These are phyloP conservation scores for Jasminum sambac DNA, from an alignment of 257 asterid species.

Conservation along the genomic window DNA sequence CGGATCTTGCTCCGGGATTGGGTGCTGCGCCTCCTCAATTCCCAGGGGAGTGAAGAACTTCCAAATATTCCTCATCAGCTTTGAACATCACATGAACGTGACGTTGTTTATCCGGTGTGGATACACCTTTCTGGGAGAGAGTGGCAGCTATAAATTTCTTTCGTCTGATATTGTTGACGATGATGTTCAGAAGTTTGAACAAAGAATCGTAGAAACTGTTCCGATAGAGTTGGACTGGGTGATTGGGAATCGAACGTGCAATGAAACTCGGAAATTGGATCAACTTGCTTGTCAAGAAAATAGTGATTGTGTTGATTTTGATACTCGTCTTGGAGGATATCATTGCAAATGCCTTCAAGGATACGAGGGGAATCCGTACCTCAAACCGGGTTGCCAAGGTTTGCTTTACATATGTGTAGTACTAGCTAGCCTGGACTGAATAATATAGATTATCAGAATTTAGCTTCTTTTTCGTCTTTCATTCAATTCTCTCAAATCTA, in stretches of 20 bases:
- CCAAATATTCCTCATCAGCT: not conserved
- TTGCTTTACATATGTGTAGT: too few species aligned
- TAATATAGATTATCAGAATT: too few species aligned
- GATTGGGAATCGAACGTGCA: conserved; percentile 26
- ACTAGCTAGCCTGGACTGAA: too few species aligned
- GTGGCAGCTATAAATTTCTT: conserved; percentile 24
- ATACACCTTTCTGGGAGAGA: conserved; percentile 36
- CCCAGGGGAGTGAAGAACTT: conserved; percentile 28
- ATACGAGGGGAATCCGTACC: conserved; percentile 42
- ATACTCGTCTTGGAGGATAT: conserved; percentile 30
- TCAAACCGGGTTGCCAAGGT: conserved; percentile 6
- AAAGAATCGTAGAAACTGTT: conserved; percentile 9
- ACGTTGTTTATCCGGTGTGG: conserved; percentile 33
- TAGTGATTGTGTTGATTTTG: conserved; percentile 37
- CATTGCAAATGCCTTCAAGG: conserved; percentile 37
- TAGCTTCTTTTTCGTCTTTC: too few species aligned
- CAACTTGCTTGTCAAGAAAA: conserved; percentile 22
- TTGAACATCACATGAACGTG: not conserved
- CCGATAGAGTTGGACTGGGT: conserved; percentile 39
- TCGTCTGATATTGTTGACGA: conserved; percentile 20
- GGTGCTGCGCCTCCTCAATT: conserved; percentile 41
- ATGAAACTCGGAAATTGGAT: not conserved
- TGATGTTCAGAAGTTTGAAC: not conserved
- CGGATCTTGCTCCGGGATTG: conserved; percentile 44
- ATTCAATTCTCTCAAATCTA: too few species aligned